Percentiles rank a stretch among this genome's conserved stretches.
Evolutionary conservation across 176 grass and related monocot genomes (phyloP).

Genomic region (Carex littledalei): DNA sequence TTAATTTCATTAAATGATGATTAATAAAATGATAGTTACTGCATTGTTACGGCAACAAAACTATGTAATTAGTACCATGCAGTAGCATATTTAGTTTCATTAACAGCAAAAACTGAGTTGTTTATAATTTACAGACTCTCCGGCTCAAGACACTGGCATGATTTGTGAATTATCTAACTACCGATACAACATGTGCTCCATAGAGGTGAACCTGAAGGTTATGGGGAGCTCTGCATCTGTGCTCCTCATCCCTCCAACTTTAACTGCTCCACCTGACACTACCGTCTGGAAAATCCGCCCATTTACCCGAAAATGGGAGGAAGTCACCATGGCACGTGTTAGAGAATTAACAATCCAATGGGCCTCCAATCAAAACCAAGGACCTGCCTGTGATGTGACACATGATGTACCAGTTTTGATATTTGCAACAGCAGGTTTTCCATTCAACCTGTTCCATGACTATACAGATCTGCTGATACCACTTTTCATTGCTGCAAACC

Average conservation of each 20-base stretch:
- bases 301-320: too few species aligned
- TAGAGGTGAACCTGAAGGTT: conserved; percentile 61
- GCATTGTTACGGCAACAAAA: not conserved
- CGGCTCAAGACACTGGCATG: conserved; percentile 1
- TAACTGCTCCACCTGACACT: conserved; percentile 13
- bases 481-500: too few species aligned
- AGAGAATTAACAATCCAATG: too few species aligned
- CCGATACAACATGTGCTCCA: conserved; percentile 57
- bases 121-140: not conserved
- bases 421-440: too few species aligned
- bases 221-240: conserved; percentile 40
- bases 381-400: too few species aligned
- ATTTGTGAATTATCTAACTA: conserved; percentile 65
- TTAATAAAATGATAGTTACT: not conserved
- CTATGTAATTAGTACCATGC: not conserved
- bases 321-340: too few species aligned
- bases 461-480: too few species aligned
- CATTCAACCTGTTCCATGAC: too few species aligned
- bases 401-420: too few species aligned
- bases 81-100: not conserved
- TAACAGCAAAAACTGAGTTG: not conserved
- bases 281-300: too few species aligned
- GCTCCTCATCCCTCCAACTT: conserved; percentile 46
- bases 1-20: not conserved
- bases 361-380: too few species aligned